Evolutionary conservation across 2,329 filamentous ascomycete species (phyloP), one percentile per base, ranked within the genome.

Genomic region (Penicillium fuscoglaucum): DNA sequence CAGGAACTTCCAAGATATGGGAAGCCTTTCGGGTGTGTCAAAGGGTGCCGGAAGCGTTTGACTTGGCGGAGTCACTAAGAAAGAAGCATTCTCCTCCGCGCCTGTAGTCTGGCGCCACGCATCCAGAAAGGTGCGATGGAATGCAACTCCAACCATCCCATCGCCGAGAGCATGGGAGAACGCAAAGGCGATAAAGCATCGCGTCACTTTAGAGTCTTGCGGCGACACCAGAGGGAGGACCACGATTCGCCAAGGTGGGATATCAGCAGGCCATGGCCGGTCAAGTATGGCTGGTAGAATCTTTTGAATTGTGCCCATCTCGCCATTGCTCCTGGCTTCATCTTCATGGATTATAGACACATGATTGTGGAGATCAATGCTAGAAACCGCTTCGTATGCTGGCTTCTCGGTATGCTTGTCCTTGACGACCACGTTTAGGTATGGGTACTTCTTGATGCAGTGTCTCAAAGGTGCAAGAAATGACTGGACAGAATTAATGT

Each of bases 121-220:
- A 5, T 69, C 24, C 12, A 79, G 64, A 47, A 82, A 76, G 0
- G 75, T 71, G 4, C 64, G 68, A 55, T 82, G 79, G 56, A 83
- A 81, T 5, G 74, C 64, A 0, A 73, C 52, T 6, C 78, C 79
- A 0, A 74, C 75, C 39, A 71, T 72, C 0, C 79, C 80, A 60
- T 82, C 80, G 8, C 75, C 76, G 4, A 79, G 67, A 2, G 70
- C 66, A 65, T 82, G 80, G 0, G 78, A 81, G 63, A 69, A 80
- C 0, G 71, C 66, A 52, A 80, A 81, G 0, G 72, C 68, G 7
- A 80, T 67, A 43, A 76, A 74, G 60, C 63, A 71, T 15, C 69
- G 64, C 6, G 17, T 63, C 6, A 44, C 33, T 13, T 47, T 33
- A 9, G 52, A 40, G n/a, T 41, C 55, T 31, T n/a, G 55, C 12